Evolutionary conservation across 345 rosid genomes (phyloP), one percentile per base, ranked within the genome.

Genomic region (Aquilaria malaccensis): DNA sequence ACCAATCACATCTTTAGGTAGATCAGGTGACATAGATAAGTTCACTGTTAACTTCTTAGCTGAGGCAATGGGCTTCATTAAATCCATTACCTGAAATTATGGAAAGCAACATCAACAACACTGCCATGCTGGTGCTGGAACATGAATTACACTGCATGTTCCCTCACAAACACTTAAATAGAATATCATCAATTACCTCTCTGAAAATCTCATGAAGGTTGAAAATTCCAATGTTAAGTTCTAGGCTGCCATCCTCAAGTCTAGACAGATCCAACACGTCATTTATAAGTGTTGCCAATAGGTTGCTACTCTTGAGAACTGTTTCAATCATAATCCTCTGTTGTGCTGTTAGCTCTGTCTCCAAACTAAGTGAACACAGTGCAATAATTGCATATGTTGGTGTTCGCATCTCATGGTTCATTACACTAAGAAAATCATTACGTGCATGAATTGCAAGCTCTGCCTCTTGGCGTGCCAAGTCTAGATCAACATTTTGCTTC

Each of bases 401-500:
- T 45, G 94, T 93, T 70, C 96, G 83, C 97, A 93, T 93, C 72
- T 93, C 98, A 68, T 89, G 97, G 82, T 89, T 93, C 98, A 93
- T 89, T 69, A 93, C 97, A 30, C 96, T 83, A 41, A 88, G 86
- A 77, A 89, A 93, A 74, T 93, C 98, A 68, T 93, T 93, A 64
- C 90, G 87, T 62, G 97, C 97, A 83, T 81, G 90, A 30, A 89
- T 82, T 37, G 97, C 96, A 76, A 63, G 72, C 85, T 93, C 98
- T 66, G 96, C 98, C 59, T 93, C 97, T 49, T 66, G 83, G 41
- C 92, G 97, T 70, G 98, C 97, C 71, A 65, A 70, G 57, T 89
- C 83, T 72, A 93, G 66, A 57, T 84, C 97, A 61, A 84, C 70
- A 69, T 93, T 93, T 80, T 87, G 94, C 60, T 83, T 84, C 76